Conservation (phyloP, 2,329 filamentous ascomycete genomes). For the Colletotrichum siamense region DNA sequence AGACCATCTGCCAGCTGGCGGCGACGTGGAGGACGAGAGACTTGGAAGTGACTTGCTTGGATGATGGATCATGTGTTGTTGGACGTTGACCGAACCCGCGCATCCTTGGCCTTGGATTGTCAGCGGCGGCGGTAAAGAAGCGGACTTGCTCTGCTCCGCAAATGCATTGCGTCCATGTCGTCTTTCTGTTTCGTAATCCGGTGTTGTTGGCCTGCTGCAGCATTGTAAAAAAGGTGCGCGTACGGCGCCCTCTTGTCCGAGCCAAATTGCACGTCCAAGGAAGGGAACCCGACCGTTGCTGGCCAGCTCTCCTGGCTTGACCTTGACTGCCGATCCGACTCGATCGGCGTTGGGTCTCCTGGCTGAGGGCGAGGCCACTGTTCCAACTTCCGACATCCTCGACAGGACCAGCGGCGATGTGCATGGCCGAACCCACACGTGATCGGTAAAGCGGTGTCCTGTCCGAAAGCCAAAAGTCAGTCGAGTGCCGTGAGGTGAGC, state of each 20-base stretch:
- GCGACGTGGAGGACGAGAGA: background rate
- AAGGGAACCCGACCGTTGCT: background rate
- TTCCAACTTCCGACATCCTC: background rate
- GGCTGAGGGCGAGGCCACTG: background rate
- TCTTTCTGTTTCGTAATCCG: background rate
- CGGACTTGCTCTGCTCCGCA: conserved; percentile 1
- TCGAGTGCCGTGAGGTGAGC: background rate
- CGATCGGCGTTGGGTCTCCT: background rate
- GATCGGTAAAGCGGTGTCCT: background rate
- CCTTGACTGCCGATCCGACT: background rate
- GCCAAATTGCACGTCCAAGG: background rate
- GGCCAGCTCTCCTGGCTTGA: background rate
- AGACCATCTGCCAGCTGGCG: background rate
- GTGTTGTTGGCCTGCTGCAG: background rate
- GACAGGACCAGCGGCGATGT: background rate
- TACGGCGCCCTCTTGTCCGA: background rate
- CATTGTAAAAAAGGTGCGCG: background rate
- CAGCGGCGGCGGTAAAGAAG: background rate
- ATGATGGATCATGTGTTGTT: background rate
- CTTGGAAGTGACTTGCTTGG: background rate
- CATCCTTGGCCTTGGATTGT: background rate
- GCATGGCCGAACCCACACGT: background rate
- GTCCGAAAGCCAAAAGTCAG: background rate
- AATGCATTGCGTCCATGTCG: background rate
- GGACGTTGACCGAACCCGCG: background rate